Evolutionary conservation across 306 rosid genomes (phyloP).

Genomic region (Quercus glauca): DNA sequence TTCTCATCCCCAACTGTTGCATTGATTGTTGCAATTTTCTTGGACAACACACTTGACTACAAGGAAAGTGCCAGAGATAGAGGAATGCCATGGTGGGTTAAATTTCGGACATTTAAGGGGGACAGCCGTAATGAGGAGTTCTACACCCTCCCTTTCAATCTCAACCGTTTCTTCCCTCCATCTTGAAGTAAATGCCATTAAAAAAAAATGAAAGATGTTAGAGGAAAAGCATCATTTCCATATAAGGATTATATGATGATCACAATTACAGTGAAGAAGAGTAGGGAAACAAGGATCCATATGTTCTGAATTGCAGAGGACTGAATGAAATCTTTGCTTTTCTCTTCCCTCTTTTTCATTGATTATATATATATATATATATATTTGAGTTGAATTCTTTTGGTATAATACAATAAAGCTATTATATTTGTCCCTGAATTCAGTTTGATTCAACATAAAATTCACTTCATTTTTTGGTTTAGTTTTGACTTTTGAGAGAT

Average conservation of each 20-base stretch:
- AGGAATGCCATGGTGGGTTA: conserved; percentile 99
- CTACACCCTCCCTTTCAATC: conserved; percentile 98
- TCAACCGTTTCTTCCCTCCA: conserved; percentile 92
- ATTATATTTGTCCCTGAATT: not conserved
- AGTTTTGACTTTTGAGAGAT: not conserved
- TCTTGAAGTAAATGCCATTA: conserved; percentile 34
- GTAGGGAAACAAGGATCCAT: conserved; percentile 12
- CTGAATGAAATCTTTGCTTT: conserved; percentile 14
- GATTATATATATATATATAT: conserved; percentile 3
- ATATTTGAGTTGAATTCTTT: conserved; percentile 38
- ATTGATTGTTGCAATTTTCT: conserved; percentile 73
- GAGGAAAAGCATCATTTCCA: conserved; percentile 79
- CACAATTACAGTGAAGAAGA: conserved; percentile 26
- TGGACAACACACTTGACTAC: conserved; percentile 95
- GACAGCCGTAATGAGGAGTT: conserved; percentile 92
- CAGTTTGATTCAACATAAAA: not conserved
- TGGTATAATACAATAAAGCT: conserved; percentile 35
- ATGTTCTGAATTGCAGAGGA: conserved; percentile 17
- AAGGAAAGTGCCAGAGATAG: conserved; percentile 83
- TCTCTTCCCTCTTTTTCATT: conserved; percentile 5
- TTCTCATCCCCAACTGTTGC: conserved; percentile 86
- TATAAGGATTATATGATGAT: conserved; percentile 28
- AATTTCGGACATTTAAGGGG: conserved; percentile 81
- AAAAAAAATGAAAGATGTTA: conserved; percentile 19
- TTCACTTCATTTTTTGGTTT: not conserved